Evolutionary conservation across 768 basidiomycete species (phyloP).

Genomic region (Rhodotorula sphaerocarpa): DNA sequence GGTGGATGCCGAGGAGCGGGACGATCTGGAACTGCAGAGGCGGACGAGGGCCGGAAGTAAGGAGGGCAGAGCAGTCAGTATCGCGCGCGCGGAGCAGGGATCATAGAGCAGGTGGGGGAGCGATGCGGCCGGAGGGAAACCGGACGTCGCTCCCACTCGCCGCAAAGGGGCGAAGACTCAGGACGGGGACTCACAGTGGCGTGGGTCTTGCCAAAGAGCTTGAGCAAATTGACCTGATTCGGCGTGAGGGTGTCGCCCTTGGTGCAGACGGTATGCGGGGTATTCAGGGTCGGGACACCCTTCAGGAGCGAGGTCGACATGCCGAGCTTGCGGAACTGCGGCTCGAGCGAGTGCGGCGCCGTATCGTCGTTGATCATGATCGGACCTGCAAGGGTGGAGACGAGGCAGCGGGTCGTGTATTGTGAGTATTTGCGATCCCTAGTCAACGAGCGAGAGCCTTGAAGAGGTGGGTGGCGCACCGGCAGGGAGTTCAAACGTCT

Average conservation of each 20-base stretch:
- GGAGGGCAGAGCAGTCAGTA: background rate
- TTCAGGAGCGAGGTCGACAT: conserved; percentile 68
- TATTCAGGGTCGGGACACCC: conserved; percentile 72
- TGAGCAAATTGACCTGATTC: conserved; percentile 87
- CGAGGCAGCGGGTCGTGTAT: background rate
- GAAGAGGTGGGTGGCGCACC: conserved; percentile 38
- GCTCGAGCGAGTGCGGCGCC: conserved; percentile 95
- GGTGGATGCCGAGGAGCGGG: conserved; percentile 28
- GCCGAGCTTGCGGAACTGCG: conserved; percentile 86
- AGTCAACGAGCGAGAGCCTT: too few species aligned
- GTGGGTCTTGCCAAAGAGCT: conserved; percentile 82
- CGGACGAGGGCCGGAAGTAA: background rate
- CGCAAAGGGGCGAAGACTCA: too few species aligned
- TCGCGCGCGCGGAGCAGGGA: too few species aligned
- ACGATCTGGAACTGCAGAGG: conserved; percentile 32
- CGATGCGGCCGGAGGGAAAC: too few species aligned
- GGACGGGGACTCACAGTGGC: conserved; percentile 61
- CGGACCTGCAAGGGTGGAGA: conserved; percentile 61
- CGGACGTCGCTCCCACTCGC: too few species aligned
- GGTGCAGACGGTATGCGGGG: conserved; percentile 73
- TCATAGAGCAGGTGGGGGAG: too few species aligned
- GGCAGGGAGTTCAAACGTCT: conserved; percentile 64
- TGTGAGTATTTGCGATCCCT: too few species aligned
- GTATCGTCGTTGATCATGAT: conserved; percentile 67
- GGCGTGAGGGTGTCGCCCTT: conserved; percentile 67